Evolutionary conservation across 257 asterid genomes (phyloP).

Genomic region (Petunia axillaris): DNA sequence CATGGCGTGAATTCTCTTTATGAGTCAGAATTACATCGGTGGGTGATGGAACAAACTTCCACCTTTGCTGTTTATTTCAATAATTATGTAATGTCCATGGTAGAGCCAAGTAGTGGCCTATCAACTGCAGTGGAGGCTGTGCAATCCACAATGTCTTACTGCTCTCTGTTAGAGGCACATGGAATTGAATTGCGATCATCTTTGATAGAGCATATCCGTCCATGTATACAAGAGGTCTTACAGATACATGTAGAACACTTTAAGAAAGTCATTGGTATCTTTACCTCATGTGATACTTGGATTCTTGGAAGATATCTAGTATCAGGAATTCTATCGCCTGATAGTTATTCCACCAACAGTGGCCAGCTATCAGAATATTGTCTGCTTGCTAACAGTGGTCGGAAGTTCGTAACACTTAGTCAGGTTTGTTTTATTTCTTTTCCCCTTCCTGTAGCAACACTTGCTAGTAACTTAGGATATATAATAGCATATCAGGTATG

Average conservation of each 20-base stretch:
- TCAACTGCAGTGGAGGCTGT: slow-evolving; percentile 49
- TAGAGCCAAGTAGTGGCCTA: slow-evolving; percentile 57
- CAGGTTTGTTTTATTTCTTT: slow-evolving; percentile 54
- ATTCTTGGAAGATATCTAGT: slow-evolving; percentile 55
- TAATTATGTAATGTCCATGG: slow-evolving; percentile 47
- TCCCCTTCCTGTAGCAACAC: background rate
- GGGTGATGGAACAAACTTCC: slow-evolving; percentile 57
- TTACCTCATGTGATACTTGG: slow-evolving; percentile 69
- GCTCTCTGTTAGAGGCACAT: slow-evolving; percentile 66
- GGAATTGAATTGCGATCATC: slow-evolving; percentile 45
- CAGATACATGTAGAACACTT: slow-evolving; percentile 54
- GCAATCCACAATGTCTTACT: slow-evolving; percentile 59
- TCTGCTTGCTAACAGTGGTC: slow-evolving; percentile 70
- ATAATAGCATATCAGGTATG: background rate
- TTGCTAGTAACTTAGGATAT: background rate
- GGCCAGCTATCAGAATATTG: slow-evolving; percentile 55
- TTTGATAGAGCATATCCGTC: slow-evolving; percentile 48
- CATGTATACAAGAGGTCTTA: slow-evolving; percentile 52
- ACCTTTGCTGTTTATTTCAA: slow-evolving; percentile 43
- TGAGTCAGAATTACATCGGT: slow-evolving; percentile 47
- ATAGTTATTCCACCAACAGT: slow-evolving; percentile 24
- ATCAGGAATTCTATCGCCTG: slow-evolving; percentile 57
- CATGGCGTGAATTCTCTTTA: slow-evolving; percentile 49
- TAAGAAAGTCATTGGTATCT: slow-evolving; percentile 58
- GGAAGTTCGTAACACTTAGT: slow-evolving; percentile 64